Percentiles rank a stretch among this genome's conserved stretches.
Evolutionary conservation across 495 filamentous ascomycete species (phyloP).

Genomic region (Penicillium riverlandense): DNA sequence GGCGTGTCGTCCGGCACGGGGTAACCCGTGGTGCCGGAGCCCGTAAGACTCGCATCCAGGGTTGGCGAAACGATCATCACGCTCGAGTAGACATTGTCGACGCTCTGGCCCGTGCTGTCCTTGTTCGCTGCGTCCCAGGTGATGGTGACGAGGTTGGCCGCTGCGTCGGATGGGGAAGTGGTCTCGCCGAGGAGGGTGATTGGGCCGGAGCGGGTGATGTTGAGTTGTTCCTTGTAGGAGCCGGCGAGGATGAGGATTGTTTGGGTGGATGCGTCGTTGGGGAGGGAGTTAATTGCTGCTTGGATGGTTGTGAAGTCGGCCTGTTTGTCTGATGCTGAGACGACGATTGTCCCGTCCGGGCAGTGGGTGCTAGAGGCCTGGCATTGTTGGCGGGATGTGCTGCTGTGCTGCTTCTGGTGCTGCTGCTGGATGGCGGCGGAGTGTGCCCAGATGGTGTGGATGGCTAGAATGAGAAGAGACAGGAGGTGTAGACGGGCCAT

Average conservation of each 20-base stretch:
- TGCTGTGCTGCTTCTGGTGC: background rate
- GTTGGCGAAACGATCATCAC: constrained; percentile 50
- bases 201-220: constrained; percentile 50
- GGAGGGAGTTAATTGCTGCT: constrained; percentile 46
- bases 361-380: constrained; percentile 29
- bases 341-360: constrained; percentile 41
- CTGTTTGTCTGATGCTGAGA: constrained; percentile 24
- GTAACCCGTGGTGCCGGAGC: constrained; percentile 48
- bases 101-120: constrained; percentile 28
- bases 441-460: background rate
- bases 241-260: constrained; percentile 50
- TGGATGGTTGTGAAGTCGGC: constrained; percentile 44
- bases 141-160: constrained; percentile 39
- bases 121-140: constrained; percentile 42
- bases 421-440: background rate
- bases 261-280: constrained; percentile 39
- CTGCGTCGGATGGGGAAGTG: constrained; percentile 7
- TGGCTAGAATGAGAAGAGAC: background rate
- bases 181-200: constrained; percentile 50
- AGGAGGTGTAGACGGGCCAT: background rate
- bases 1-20: constrained; percentile 49
- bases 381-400: constrained; percentile 4
- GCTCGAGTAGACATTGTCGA: constrained; percentile 52
- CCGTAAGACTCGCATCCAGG: constrained; percentile 48
- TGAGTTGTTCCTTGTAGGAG: constrained; percentile 52